Evolutionary conservation across 1,139 yeast genomes (phyloP).

Genomic region (Blastobotrys apis): DNA sequence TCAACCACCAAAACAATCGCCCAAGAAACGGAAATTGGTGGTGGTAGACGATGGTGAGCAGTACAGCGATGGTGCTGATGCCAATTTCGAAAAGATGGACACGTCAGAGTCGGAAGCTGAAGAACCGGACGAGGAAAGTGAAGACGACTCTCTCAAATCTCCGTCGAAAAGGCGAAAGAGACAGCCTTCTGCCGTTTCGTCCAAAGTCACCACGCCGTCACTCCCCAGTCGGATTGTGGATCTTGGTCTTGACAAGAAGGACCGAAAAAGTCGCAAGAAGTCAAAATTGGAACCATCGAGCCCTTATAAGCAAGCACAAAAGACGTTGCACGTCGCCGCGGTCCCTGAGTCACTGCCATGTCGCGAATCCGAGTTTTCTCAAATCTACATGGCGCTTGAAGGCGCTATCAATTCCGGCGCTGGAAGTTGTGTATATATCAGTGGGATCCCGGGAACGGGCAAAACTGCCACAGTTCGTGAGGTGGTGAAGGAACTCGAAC

Average conservation of each 20-base stretch:
- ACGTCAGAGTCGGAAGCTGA: neutral
- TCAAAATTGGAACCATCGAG: constrained; percentile 7
- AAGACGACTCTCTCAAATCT: neutral
- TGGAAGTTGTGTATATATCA: constrained; percentile 83
- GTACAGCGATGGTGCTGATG: neutral
- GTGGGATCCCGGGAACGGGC: constrained; percentile 99
- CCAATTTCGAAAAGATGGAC: no score
- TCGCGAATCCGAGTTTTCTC: constrained; percentile 80
- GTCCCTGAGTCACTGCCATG: constrained; percentile 72
- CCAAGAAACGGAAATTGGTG: neutral
- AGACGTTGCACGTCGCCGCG: constrained; percentile 60
- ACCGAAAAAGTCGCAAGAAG: constrained; percentile 1
- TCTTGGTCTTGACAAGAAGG: neutral
- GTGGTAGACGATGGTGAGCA: neutral
- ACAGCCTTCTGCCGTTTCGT: neutral
- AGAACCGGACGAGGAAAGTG: neutral
- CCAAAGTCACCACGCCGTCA: constrained; percentile 2
- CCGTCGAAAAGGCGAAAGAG: neutral
- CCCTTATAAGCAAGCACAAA: constrained; percentile 50
- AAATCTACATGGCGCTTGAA: constrained; percentile 66
- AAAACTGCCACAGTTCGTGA: constrained; percentile 92
- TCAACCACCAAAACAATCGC: no score
- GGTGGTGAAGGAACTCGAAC: constrained; percentile 63
- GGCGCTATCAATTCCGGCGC: constrained; percentile 65
- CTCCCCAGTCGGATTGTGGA: constrained; percentile 6